Evolutionary conservation across 192 early-diverging fungal species (phyloP), one percentile per base, ranked within the genome.

Genomic region (Backusella macrospora): DNA sequence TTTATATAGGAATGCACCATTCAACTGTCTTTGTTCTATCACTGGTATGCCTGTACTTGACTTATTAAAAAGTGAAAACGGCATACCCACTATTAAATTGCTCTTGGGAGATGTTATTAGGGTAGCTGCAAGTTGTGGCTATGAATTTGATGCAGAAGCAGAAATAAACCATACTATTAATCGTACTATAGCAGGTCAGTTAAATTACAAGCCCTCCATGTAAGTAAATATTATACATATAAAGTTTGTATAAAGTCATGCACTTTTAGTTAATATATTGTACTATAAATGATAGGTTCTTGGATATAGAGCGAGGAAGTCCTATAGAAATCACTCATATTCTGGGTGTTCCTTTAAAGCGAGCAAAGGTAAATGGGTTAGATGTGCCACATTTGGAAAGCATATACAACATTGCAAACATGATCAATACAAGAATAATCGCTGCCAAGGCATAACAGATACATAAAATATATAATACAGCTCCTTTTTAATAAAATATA

Each of bases 21-120:
- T 93, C 75, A 89, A 88, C 46, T 84, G 88, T 0, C 81, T 91
- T 16, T 88, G 88, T n/a, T 87, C 91, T 4, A 75, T 88, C 0
- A 87, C 89, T 4, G 80, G 84, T 62, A 77, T 87, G 70, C 80
- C 87, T 70, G 88, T 87, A 6, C 75, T 75, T n/a, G 71, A 85
- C 45, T 82, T 93, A 69, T 76, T 92, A 16, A 79, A 72, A 1
- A 74, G 85, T 65, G 73, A 82, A 12, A 72, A 79, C 21, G 83
- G 85, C 46, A 71, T 73, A 9, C 68, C 74, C 10, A 78, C 89
- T 48, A 75, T 86, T 0, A 70, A 70, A 45, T 76, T 72, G 16
- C 42, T 87, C 8, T 90, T 87, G 87, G 40, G 40, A 0, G 92
- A 91, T 44, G 86, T 91, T 26, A 84, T 84, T 4, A 37, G 71